Evolutionary conservation across 1,284 basidiomycete species (phyloP).

Genomic region (Cutaneotrichosporon dermatis): DNA sequence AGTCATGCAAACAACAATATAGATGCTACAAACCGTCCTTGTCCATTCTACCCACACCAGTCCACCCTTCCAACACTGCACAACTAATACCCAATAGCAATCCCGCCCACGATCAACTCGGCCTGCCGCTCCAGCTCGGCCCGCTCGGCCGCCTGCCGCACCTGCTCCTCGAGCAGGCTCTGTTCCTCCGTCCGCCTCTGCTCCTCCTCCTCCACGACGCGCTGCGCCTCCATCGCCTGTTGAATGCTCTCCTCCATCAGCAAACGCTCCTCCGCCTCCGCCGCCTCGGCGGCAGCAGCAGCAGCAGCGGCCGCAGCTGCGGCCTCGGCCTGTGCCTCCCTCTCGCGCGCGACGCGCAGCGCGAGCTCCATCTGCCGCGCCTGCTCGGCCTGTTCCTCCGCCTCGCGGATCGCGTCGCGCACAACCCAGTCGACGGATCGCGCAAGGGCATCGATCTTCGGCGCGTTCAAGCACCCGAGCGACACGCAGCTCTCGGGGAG

Average conservation of each 20-base stretch:
- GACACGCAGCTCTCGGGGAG: slow-evolving; percentile 45
- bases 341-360: slow-evolving; percentile 37
- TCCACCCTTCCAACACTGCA: background rate
- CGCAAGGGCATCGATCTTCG: slow-evolving; percentile 43
- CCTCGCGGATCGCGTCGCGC: slow-evolving; percentile 37
- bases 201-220: slow-evolving; percentile 38
- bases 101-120: slow-evolving; percentile 41
- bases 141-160: slow-evolving; percentile 35
- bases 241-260: slow-evolving; percentile 42
- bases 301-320: slow-evolving; percentile 30
- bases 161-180: slow-evolving; percentile 33
- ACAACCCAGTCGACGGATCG: slow-evolving; percentile 43
- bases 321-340: slow-evolving; percentile 37
- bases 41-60: too few relatives aligned
- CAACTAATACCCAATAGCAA: slow-evolving; percentile 7
- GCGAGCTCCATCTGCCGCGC: slow-evolving; percentile 39
- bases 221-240: slow-evolving; percentile 41
- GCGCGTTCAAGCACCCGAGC: slow-evolving; percentile 43
- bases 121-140: slow-evolving; percentile 41
- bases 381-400: slow-evolving; percentile 38
- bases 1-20: background rate
- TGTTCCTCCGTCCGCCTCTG: slow-evolving; percentile 30
- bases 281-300: slow-evolving; percentile 28
- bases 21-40: background rate
- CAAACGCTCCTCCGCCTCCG: slow-evolving; percentile 38